A percentile compares a stretch with the other conserved stretches of the same genome.
These are phyloP conservation scores for Magnaporthiopsis poae DNA, from an alignment of 2,329 filamentous ascomycete species.

Conservation along the genomic window DNA sequence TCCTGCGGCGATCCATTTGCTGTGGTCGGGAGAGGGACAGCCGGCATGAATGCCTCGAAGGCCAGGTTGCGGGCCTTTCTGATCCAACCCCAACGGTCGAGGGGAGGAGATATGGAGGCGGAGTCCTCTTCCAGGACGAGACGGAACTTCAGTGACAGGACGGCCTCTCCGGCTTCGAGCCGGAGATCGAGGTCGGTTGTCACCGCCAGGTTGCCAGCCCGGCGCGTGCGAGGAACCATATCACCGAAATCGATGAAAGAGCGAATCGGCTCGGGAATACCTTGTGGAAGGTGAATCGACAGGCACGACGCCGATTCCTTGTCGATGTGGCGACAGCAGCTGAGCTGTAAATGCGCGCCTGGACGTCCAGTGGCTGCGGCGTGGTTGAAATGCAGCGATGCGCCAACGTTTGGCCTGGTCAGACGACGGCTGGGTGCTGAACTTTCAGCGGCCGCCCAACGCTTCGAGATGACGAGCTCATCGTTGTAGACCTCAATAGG, in stretches of 20 bases:
- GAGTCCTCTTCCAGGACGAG: background rate
- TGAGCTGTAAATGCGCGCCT: background rate
- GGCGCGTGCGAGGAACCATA: slow-evolving; percentile 13
- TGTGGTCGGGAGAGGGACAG: slow-evolving; percentile 1
- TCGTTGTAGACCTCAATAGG: slow-evolving; percentile 4
- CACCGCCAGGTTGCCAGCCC: background rate
- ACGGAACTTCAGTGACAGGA: background rate
- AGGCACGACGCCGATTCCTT: background rate
- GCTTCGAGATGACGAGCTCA: slow-evolving; percentile 4
- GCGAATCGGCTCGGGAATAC: slow-evolving; percentile 1
- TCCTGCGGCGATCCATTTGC: slow-evolving; percentile 35
- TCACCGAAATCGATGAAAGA: background rate
- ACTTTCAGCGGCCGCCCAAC: background rate
- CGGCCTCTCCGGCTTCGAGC: background rate
- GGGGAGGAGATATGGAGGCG: background rate
- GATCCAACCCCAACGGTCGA: slow-evolving; percentile 3
- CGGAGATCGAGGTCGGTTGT: background rate
- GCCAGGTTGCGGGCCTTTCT: background rate
- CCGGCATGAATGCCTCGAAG: background rate
- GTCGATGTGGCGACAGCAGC: background rate
- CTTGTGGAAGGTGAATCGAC: slow-evolving; percentile 2
- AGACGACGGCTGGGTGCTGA: background rate
- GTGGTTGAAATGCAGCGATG: background rate
- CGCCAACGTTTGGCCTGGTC: background rate
- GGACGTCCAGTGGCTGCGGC: background rate